phyloP scores from a whole-genome alignment of 1,284 basidiomycete species.

The Porodaedalea pini region DNA sequence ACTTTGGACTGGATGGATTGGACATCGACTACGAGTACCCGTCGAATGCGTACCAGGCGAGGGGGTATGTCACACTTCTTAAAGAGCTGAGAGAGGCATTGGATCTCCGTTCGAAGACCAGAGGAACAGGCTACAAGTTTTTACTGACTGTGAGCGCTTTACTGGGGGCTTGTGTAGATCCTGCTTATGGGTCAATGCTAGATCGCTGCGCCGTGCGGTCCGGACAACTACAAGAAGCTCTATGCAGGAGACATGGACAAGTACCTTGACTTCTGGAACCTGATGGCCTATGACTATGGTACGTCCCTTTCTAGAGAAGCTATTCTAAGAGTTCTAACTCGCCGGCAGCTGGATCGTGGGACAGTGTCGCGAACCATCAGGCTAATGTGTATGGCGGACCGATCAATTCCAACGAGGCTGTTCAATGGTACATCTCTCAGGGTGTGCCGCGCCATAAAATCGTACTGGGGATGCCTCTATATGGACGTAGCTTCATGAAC shows the following conservation, averaged over 20 bases:
- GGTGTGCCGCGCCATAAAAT: slow-evolving; percentile 82
- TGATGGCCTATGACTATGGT: slow-evolving; percentile 92
- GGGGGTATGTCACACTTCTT: slow-evolving; percentile 69
- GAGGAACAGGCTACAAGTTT: slow-evolving; percentile 61
- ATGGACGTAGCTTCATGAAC: slow-evolving; percentile 87
- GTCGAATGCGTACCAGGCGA: slow-evolving; percentile 62
- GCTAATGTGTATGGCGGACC: slow-evolving; percentile 76
- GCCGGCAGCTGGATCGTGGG: slow-evolving; percentile 78
- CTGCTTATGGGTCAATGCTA: slow-evolving; percentile 30
- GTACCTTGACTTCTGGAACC: slow-evolving; percentile 91
- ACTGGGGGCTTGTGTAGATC: not conserved
- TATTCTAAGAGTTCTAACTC: slow-evolving; percentile 9
- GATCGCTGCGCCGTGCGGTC: slow-evolving; percentile 94
- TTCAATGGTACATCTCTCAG: slow-evolving; percentile 66
- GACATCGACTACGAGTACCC: slow-evolving; percentile 90
- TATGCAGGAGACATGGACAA: slow-evolving; percentile 82
- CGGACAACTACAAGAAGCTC: slow-evolving; percentile 78
- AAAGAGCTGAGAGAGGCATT: slow-evolving; percentile 66
- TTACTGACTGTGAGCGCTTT: slow-evolving; percentile 61
- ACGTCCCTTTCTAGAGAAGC: slow-evolving; percentile 27
- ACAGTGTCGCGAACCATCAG: slow-evolving; percentile 78
- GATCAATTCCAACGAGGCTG: slow-evolving; percentile 63
- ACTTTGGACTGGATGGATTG: slow-evolving; percentile 70
- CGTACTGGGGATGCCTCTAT: slow-evolving; percentile 86
- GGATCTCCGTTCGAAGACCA: slow-evolving; percentile 61